A percentile compares a stretch with the other conserved stretches of the same genome.
Evolutionary conservation across 2,329 filamentous ascomycete species (phyloP).

Genomic region (Neonectria faginata): DNA sequence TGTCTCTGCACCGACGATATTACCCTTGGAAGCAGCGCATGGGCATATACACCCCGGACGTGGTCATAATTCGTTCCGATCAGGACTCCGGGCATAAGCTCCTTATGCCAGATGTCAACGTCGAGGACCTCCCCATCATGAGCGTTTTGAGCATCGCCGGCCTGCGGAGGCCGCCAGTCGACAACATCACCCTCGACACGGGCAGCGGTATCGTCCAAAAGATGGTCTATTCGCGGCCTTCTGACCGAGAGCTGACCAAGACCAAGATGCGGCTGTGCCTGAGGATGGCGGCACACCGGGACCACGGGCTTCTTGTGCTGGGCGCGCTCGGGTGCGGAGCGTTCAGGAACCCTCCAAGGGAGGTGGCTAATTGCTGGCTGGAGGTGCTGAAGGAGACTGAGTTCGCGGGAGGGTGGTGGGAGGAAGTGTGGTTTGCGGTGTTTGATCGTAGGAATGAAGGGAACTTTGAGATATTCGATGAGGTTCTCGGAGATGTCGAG

Average conservation of each 20-base stretch:
- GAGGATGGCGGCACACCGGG: conserved; percentile 67
- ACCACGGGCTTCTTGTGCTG: conserved; percentile 71
- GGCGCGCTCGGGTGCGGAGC: conserved; percentile 78
- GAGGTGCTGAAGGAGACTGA: conserved; percentile 71
- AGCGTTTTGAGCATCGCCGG: conserved; percentile 73
- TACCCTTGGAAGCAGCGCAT: conserved; percentile 65
- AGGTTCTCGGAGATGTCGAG: conserved; percentile 53
- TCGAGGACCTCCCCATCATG: conserved; percentile 60
- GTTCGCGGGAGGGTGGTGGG: conserved; percentile 74
- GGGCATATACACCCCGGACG: conserved; percentile 69
- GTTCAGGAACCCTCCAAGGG: conserved; percentile 70
- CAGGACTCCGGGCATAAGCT: conserved; percentile 60
- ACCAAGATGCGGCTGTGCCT: conserved; percentile 72
- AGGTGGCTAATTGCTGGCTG: conserved; percentile 72
- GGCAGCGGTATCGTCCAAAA: conserved; percentile 41
- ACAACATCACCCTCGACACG: conserved; percentile 33
- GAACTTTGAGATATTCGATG: conserved; percentile 64
- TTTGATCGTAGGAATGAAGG: conserved; percentile 58
- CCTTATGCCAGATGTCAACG: conserved; percentile 51
- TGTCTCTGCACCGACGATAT: conserved; percentile 59
- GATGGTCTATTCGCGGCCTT: conserved; percentile 54
- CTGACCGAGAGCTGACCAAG: conserved; percentile 66
- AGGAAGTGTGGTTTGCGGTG: conserved; percentile 73
- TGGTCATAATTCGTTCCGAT: conserved; percentile 68
- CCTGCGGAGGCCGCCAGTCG: conserved; percentile 54